Base-by-base conservation (phyloP, 140 eudicot genomes). In the Flaveria floridana region DNA sequence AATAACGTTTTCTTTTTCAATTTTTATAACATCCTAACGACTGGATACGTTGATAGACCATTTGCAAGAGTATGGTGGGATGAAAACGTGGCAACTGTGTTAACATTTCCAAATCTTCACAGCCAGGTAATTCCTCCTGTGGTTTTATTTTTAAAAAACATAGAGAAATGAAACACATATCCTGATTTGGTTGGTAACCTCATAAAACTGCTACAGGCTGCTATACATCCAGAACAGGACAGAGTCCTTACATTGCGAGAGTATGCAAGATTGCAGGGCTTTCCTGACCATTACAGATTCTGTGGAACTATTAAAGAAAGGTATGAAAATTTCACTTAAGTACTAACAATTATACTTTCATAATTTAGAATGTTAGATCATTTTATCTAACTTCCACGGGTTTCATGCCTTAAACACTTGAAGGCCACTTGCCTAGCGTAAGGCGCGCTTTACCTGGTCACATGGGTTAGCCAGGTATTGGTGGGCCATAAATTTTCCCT, bases 41-140 rank as follows among this genome's bases (percentile, higher is more conserved):
- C 73, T 46, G 55, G 46, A 78, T 37, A 48, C 19, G 46, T 58
- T 21, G 69, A 73, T 76, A 89, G 96, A 85, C 98, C 98, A 51
- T 90, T 88, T 74, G 93, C 85, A 71, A 84, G 98, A 74, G 48
- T 93, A 58, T 90, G 98, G 98, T 93, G 98, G 98, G 98, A 93
- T 81, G 98, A 93, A 85, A 93, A 88, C 3, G 87, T 90, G 75
- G 69, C 89, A 51, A 93, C 98, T 53, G 83, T 93, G 4, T 83
- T 90, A 52, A 90, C 97, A 16, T 84, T 82, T 70, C 97, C 97
- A n/a, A 76, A 73, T 70, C 66, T 72, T 67, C 88, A 83, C 74
- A 82, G 50, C 80, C 89, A 83, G 89, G 96, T 89, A 79, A 1
- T 20, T 71, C 64, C 65, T 26, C 68, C 23, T 63, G 47, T 61